Evolutionary conservation across 805 yeast genomes (phyloP), one percentile per base, ranked within the genome.

Genomic region (Tetrapisispora taiwanensis): DNA sequence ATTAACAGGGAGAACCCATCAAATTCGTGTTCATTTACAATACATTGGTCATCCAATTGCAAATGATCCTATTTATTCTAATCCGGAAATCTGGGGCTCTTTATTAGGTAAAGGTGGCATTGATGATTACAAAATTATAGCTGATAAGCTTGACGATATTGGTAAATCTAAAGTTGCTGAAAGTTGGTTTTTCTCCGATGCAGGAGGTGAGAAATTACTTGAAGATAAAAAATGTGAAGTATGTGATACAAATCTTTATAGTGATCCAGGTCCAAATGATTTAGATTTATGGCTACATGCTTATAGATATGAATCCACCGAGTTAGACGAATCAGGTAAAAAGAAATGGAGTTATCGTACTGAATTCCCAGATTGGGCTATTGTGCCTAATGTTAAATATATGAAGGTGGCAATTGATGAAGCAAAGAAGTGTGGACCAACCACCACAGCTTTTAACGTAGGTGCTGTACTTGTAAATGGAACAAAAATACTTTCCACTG

Each of bases 231-330:
- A 56, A 43, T 89, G 98, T 59, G 69, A 69, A 0, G 73, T 68
- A 1, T 88, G 97, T 61, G 79, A 73, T 1, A 67, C 79, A 10
- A 84, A 79, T 27, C 63, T 88, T 7, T 89, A 85, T 56, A 72
- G 88, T 0, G 95, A 88, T 51, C 97, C 98, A 0, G 88, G 94
- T 4, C 81, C 84, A 3, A 83, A 83, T 53, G 97, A 90, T 54
- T 66, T 92, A 48, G 86, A 81, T 44, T 62, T 92, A 35, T 92
- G 95, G 94, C 67, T 92, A 22, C 99, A 92, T 66, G 97, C 98
- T 0, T 81, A 76, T 58, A 74, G 77, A 46, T 92, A 90, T 58
- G 79, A 77, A 48, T 79, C 85, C 0, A 70, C 66, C 1, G 63
- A 62, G 33, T 47, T 59, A 6, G 65, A 63, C 32, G 48, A 50